These are phyloP conservation scores for Fusarium buxicola DNA, from an alignment of 2,329 filamentous ascomycete genomes.

Conservation along the genomic window DNA sequence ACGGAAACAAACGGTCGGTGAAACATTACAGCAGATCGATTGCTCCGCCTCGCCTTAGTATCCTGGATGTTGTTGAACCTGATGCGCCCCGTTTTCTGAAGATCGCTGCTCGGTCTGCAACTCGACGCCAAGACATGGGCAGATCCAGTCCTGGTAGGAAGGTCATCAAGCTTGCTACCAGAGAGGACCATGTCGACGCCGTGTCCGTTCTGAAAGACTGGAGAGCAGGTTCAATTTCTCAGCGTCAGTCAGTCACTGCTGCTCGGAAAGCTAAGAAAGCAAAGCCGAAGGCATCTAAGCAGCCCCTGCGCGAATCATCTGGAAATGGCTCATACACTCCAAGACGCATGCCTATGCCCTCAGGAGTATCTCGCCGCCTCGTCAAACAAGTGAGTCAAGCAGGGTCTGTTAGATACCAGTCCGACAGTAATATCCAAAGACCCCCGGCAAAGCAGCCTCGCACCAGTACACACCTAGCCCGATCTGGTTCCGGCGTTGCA, in stretches of 20 bases:
- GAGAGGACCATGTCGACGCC: conserved; percentile 70
- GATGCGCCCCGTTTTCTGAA: conserved; percentile 68
- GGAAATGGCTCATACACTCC: conserved; percentile 33
- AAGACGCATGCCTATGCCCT: conserved; percentile 2
- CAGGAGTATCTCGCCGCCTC: conserved; percentile 42
- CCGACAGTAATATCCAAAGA: conserved; percentile 6
- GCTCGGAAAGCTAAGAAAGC: conserved; percentile 32
- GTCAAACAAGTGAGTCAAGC: conserved; percentile 46
- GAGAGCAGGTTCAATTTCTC: conserved; percentile 64
- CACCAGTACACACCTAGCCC: conserved; percentile 6
- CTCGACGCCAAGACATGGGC: conserved; percentile 60
- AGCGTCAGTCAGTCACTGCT: conserved; percentile 51
- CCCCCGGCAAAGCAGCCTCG: conserved; percentile 7
- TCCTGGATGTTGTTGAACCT: conserved; percentile 68
- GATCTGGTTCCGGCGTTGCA: conserved; percentile 32
- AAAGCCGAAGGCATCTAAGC: conserved; percentile 16
- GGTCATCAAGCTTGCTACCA: conserved; percentile 69
- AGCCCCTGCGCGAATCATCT: conserved; percentile 39
- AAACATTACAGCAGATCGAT: conserved; percentile 9
- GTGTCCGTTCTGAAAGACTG: conserved; percentile 65
- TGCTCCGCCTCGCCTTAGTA: conserved; percentile 64
- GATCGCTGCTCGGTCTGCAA: conserved; percentile 70
- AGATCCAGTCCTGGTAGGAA: conserved; percentile 67
- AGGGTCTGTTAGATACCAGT: conserved; percentile 45
- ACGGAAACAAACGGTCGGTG: conserved; percentile 11